A percentile compares a stretch with the other conserved stretches of the same genome.
Evolutionary conservation across 2,329 filamentous ascomycete genomes (phyloP).

Genomic region (Arthrobotrys entomopaga): DNA sequence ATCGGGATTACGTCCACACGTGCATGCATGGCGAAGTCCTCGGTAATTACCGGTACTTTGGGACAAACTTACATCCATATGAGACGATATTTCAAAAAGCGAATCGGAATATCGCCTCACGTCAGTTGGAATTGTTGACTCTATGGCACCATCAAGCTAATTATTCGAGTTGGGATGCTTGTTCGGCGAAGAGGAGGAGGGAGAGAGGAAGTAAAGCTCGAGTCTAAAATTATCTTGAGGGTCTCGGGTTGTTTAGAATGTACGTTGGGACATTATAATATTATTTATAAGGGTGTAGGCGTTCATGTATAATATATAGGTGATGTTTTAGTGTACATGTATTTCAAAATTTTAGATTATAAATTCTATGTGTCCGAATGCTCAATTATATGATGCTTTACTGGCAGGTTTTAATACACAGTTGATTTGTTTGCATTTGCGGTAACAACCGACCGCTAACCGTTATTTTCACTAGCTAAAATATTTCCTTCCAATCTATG

Average conservation of each 20-base stretch:
- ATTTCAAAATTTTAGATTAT: no score
- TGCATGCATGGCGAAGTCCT: slow-evolving; percentile 14
- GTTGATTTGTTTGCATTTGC: no score
- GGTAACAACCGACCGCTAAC: no score
- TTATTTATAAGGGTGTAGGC: no score
- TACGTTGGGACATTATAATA: no score
- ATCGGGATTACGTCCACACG: neutral
- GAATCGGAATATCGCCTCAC: slow-evolving; percentile 12
- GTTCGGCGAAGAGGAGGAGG: neutral
- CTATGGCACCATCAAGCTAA: neutral
- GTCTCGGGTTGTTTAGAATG: no score
- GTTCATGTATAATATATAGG: no score
- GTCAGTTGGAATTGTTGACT: neutral
- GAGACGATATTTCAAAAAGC: slow-evolving; percentile 37
- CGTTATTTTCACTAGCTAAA: neutral
- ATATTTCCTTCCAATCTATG: slow-evolving; percentile 7
- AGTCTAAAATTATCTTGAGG: neutral
- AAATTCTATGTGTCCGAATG: no score
- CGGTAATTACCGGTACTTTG: slow-evolving; percentile 7
- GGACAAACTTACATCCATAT: slow-evolving; percentile 16
- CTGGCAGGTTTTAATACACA: no score
- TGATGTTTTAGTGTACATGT: no score
- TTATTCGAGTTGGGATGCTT: slow-evolving; percentile 9
- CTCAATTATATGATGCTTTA: no score
- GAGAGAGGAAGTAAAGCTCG: neutral